These are phyloP conservation scores for Trametes hirsuta DNA, from an alignment of 1,284 basidiomycete species.

Conservation along the genomic window DNA sequence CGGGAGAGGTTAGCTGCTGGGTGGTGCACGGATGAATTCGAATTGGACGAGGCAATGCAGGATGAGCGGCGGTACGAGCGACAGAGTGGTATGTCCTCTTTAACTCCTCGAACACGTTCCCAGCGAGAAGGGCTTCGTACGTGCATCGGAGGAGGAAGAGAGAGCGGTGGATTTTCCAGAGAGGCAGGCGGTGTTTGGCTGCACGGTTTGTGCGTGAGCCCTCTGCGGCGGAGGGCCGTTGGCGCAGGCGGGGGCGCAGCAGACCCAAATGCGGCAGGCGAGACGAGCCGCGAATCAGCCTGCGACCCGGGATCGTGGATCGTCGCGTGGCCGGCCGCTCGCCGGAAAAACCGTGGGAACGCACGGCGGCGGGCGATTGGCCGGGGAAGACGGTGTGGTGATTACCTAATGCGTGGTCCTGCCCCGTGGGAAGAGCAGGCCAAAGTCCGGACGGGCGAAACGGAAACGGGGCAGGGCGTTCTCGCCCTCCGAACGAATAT, in stretches of 20 bases:
- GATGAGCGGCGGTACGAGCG: slow-evolving; percentile 7
- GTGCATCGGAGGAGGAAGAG: background rate
- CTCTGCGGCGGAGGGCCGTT: too few relatives aligned
- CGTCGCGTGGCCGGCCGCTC: slow-evolving; percentile 3
- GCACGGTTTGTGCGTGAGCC: background rate
- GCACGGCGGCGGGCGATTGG: slow-evolving; percentile 6
- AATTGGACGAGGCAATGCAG: slow-evolving; percentile 5
- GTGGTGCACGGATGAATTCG: background rate
- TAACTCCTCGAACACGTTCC: slow-evolving; percentile 18
- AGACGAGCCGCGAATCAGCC: background rate
- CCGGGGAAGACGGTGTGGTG: slow-evolving; percentile 7
- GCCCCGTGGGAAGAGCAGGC: background rate
- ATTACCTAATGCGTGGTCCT: slow-evolving; percentile 1
- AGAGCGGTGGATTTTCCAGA: background rate
- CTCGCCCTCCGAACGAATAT: slow-evolving; percentile 6
- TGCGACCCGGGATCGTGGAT: background rate
- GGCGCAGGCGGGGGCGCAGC: background rate
- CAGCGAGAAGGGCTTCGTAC: slow-evolving; percentile 1
- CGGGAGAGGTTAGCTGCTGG: background rate
- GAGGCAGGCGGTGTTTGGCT: background rate
- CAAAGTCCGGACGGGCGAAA: background rate
- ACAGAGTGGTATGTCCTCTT: slow-evolving; percentile 7
- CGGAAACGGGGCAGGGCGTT: background rate
- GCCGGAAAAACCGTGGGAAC: slow-evolving; percentile 4
- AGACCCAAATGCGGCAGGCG: background rate